Conservation (phyloP, 2,329 filamentous ascomycete genomes). For the Aureobasidium sp. region DNA sequence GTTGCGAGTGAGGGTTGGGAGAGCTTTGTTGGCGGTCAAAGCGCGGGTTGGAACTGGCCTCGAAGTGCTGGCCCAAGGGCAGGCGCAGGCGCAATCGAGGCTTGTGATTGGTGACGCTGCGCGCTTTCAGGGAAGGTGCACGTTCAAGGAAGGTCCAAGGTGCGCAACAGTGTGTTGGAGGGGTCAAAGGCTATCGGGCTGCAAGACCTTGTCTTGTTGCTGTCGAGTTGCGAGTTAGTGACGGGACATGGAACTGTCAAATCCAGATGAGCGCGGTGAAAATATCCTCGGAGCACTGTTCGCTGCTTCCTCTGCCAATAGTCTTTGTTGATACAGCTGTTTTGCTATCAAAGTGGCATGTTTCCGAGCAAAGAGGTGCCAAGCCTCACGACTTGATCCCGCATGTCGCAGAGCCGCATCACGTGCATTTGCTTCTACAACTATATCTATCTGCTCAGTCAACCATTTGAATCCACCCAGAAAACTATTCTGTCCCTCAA, state of each 20-base stretch:
- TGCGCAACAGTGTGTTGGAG: neutral
- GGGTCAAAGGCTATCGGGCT: neutral
- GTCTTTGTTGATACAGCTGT: neutral
- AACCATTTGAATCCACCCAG: no score
- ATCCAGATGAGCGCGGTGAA: neutral
- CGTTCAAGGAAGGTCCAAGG: neutral
- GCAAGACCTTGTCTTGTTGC: neutral
- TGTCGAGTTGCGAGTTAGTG: neutral
- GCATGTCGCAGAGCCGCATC: slow-evolving; percentile 2
- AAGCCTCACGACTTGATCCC: neutral
- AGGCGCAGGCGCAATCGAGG: neutral
- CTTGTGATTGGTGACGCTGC: neutral
- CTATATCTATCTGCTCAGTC: no score
- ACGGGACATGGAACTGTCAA: neutral
- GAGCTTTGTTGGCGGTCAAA: neutral
- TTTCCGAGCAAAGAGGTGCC: neutral
- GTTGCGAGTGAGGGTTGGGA: neutral
- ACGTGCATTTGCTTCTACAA: neutral
- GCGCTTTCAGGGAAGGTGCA: neutral
- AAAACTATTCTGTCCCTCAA: slow-evolving; percentile 20
- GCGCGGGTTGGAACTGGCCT: neutral
- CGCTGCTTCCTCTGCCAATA: neutral
- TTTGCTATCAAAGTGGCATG: slow-evolving; percentile 6
- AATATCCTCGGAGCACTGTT: neutral
- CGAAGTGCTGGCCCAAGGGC: neutral